Conservation (phyloP, 139 green algal genomes). For the Closterium sp. region DNA sequence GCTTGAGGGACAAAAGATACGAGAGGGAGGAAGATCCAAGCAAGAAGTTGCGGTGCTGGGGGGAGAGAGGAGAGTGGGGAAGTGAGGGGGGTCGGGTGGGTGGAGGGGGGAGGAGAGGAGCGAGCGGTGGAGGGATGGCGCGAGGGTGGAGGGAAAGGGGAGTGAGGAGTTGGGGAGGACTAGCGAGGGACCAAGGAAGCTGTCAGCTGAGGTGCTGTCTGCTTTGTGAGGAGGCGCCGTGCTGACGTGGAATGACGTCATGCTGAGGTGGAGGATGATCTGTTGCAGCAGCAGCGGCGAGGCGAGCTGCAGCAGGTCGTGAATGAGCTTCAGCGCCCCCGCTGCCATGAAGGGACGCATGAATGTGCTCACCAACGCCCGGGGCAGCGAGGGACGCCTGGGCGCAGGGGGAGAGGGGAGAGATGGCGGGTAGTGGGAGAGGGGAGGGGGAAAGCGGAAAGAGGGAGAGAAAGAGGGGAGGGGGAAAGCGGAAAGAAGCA, state of each 20-base stretch:
- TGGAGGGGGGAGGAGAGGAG: neutral
- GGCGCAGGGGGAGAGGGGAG: neutral
- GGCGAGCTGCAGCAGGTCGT: slow-evolving; percentile 45
- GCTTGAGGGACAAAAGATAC: neutral
- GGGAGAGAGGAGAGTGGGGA: neutral
- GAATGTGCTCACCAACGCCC: neutral
- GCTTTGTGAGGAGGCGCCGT: neutral
- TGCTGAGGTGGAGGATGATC: slow-evolving; percentile 28
- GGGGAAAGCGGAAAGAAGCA: neutral
- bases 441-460: neutral
- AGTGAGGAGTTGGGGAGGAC: neutral
- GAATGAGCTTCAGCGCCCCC: slow-evolving; percentile 31
- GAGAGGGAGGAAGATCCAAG: neutral
- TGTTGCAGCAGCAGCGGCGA: slow-evolving; percentile 39
- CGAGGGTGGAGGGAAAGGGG: neutral
- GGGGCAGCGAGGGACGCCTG: slow-evolving; percentile 8
- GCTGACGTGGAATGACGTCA: neutral
- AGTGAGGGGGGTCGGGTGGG: neutral
- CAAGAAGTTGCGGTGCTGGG: neutral
- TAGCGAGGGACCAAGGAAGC: neutral
- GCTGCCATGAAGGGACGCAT: neutral
- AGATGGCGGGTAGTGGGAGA: neutral
- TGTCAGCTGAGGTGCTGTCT: neutral
- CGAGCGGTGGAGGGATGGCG: neutral
- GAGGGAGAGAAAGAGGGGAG: neutral